A percentile compares a stretch with the other conserved stretches of the same genome.
These are phyloP conservation scores for Myochromella boudieri DNA, from an alignment of 768 basidiomycete genomes.

Conservation along the genomic window DNA sequence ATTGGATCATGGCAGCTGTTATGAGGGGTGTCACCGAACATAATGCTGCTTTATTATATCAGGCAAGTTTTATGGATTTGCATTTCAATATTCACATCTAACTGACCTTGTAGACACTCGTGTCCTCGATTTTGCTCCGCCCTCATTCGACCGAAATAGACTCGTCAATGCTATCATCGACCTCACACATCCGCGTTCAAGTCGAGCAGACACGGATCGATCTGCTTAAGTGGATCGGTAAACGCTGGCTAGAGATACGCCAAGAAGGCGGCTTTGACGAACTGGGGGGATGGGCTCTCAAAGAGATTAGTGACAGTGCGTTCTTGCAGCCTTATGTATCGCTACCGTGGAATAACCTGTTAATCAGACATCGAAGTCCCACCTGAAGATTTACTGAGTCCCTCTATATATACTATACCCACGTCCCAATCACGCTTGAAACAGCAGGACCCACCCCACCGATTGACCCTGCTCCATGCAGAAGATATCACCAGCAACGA, in stretches of 20 bases:
- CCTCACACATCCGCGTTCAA: conserved; percentile 66
- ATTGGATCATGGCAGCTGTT: conserved; percentile 69
- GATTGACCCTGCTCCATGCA: conserved; percentile 14
- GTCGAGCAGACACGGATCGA: conserved; percentile 74
- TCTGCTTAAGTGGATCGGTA: conserved; percentile 70
- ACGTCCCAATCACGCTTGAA: conserved; percentile 13
- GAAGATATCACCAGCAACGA: conserved; percentile 38
- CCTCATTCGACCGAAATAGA: conserved; percentile 59
- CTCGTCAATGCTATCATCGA: conserved; percentile 63
- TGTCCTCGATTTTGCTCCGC: conserved; percentile 69
- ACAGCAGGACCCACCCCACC: conserved; percentile 18
- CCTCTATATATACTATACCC: conserved; percentile 32
- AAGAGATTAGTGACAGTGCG: conserved; percentile 84
- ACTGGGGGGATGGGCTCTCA: conserved; percentile 82
- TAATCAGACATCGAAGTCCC: conserved; percentile 75
- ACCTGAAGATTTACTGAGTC: conserved; percentile 67
- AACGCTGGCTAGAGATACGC: conserved; percentile 74
- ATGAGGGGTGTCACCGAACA: conserved; percentile 61
- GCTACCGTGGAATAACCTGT: conserved; percentile 1
- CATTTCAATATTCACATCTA: background rate
- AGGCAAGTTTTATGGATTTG: conserved; percentile 40
- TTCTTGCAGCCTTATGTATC: conserved; percentile 14
- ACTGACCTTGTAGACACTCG: conserved; percentile 53
- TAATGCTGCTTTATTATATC: conserved; percentile 72
- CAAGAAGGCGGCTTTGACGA: conserved; percentile 78